Evolutionary conservation across 495 filamentous ascomycete genomes (phyloP), one percentile per base, ranked within the genome.

Genomic region (Cladorrhinum samala): DNA sequence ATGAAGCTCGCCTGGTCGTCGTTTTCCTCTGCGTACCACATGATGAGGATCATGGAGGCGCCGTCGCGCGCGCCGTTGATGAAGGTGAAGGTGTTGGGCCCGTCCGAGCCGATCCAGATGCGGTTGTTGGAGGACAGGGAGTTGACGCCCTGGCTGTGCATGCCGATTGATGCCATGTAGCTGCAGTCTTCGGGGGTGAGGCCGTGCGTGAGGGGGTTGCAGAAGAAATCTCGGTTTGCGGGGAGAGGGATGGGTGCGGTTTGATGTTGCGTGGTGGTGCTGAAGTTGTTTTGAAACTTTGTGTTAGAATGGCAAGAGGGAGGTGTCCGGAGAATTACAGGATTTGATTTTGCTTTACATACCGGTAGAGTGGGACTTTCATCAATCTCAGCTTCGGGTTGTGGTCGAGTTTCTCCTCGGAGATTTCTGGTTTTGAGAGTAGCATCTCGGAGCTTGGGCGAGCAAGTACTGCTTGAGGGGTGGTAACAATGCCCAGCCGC

Each of bases 51-150:
- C 20, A 66, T 17, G 1, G 61, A 56, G 13, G 53, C 53, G 9
- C 21, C 41, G 30, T n/a, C n/a, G n/a, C n/a, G n/a, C n/a, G 62
- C 62, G n/a, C 45, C 47, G 49, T 67, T 67, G 46, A 57, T 47
- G 39, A 67, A 67, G 7, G 53, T 59, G 51, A 67, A 59, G 14
- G 51, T 57, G 56, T 65, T 67, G 49, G 64, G 62, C 0, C 62
- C 64, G 2, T 50, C 46, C 0, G 46, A 16, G 14, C 62, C 64
- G 39, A 65, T 57, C 57, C 60, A 67, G 30, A 65, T 63, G 33
- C 24, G 38, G 5, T 42, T 50, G 45, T 57, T 58, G 36, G 50
- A 41, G 20, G 18, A 18, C 17, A 53, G 19, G 2, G 53, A 13
- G 58, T 67, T 67, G 11, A 24, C 23, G n/a, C 64, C 64, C 41